Percentiles rank a stretch among this genome's conserved stretches.
These are phyloP conservation scores for Plasmodium inui DNA, from an alignment of 169 alveolate genomes.

Conservation along the genomic window DNA sequence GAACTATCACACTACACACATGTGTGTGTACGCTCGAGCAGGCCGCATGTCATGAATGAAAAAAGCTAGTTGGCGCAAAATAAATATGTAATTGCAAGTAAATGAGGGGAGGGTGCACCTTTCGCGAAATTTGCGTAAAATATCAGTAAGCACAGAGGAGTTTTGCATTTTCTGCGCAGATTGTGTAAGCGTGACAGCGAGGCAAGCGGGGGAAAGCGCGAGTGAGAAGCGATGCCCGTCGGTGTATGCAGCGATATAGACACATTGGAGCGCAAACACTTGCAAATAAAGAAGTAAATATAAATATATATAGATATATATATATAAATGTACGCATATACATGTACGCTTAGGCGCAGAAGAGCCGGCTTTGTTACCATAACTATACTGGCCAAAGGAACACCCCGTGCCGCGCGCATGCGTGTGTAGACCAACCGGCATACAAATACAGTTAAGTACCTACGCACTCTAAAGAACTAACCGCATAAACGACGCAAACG, in stretches of 20 bases:
- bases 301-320: not conserved
- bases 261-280: not conserved
- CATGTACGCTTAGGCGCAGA: not conserved
- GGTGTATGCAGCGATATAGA: not conserved
- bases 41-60: not conserved
- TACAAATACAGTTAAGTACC: not conserved
- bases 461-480: not conserved
- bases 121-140: not conserved
- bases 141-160: not conserved
- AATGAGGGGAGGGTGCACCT: slow-evolving; percentile 6
- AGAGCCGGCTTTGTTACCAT: not conserved
- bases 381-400: not conserved
- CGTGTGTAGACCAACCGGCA: not conserved
- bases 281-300: not conserved
- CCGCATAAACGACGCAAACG: not conserved
- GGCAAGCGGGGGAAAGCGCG: not conserved
- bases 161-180: not conserved
- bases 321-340: not conserved
- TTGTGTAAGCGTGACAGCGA: not conserved
- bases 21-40: not conserved
- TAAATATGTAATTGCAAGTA: not conserved
- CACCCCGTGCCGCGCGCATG: not conserved
- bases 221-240: not conserved
- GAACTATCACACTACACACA: not conserved
- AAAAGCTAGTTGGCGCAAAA: slow-evolving; percentile 4